Conservation (phyloP, 2,329 filamentous ascomycete genomes). For the Bipolaris zeicola region DNA sequence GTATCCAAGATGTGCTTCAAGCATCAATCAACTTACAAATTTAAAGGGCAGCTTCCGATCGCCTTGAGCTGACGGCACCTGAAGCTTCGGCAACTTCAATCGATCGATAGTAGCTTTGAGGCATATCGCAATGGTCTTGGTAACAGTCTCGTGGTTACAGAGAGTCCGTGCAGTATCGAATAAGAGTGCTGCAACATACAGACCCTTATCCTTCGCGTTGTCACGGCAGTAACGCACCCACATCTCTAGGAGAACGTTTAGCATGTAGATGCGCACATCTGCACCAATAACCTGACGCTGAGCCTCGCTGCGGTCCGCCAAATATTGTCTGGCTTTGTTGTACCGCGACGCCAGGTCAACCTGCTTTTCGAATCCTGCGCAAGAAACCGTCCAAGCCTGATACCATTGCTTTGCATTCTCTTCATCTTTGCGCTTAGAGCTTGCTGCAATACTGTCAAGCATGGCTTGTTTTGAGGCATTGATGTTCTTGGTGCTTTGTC, state of each 20-base stretch:
- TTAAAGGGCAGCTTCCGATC: conserved; percentile 55
- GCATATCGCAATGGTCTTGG: conserved; percentile 37
- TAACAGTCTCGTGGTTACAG: conserved; percentile 35
- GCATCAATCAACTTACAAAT: conserved; percentile 21
- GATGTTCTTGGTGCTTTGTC: conserved; percentile 38
- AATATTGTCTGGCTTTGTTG: conserved; percentile 56
- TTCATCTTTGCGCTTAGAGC: conserved; percentile 52
- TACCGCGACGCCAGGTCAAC: conserved; percentile 53
- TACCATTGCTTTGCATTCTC: conserved; percentile 49
- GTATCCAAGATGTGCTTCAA: background rate
- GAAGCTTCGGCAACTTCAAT: conserved; percentile 48
- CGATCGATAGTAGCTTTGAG: conserved; percentile 47
- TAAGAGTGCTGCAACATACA: conserved; percentile 42
- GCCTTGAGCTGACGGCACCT: conserved; percentile 33
- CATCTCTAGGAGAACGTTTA: conserved; percentile 56
- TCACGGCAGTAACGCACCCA: conserved; percentile 51
- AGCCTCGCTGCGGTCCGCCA: conserved; percentile 50
- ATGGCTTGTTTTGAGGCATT: conserved; percentile 52
- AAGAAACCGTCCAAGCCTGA: conserved; percentile 54
- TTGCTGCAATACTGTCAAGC: conserved; percentile 51
- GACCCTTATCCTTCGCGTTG: conserved; percentile 32
- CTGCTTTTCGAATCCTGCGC: conserved; percentile 56
- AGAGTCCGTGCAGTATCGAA: conserved; percentile 39
- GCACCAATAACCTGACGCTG: conserved; percentile 50
- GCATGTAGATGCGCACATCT: conserved; percentile 57